Evolutionary conservation across 208 protist genomes (phyloP).

Genomic region (Endotrypanum monterogeii): DNA sequence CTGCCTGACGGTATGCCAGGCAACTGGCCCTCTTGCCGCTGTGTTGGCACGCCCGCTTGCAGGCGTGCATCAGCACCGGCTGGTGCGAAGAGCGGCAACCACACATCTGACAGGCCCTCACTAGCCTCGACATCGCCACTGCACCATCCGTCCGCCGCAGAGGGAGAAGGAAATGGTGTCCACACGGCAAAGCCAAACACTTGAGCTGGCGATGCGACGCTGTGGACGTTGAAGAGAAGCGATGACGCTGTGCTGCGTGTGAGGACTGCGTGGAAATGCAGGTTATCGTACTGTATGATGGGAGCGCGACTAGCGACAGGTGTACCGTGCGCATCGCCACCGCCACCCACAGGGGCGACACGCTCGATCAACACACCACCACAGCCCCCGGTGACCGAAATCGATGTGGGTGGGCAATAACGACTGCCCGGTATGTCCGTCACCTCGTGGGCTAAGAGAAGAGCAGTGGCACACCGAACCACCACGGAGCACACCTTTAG

Average conservation of each 20-base stretch:
- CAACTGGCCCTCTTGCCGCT: not conserved
- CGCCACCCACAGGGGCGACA: not conserved
- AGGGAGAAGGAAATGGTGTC: constrained; percentile 25
- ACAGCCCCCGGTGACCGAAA: constrained; percentile 29
- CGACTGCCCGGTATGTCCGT: not conserved
- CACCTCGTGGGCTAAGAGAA: constrained; percentile 21
- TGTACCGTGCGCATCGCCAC: not conserved
- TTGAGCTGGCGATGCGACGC: constrained; percentile 25
- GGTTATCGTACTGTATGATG: constrained; percentile 36
- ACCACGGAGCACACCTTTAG: constrained; percentile 42
- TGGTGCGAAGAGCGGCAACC: constrained; percentile 50
- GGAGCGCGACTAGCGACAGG: constrained; percentile 24
- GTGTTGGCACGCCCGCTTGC: not conserved
- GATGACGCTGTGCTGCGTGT: constrained; percentile 31
- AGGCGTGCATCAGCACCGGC: not conserved
- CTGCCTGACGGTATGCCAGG: not conserved
- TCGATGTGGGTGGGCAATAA: constrained; percentile 17
- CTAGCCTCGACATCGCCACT: not conserved
- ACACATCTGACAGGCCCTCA: constrained; percentile 29
- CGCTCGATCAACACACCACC: constrained; percentile 3
- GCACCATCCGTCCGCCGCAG: not conserved
- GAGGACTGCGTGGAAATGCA: constrained; percentile 37
- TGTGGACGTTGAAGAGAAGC: constrained; percentile 51
- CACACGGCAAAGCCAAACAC: constrained; percentile 51
- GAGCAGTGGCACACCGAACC: constrained; percentile 39